Evolutionary conservation across 129 eudicot genomes (phyloP).

Genomic region (Scalesia atractyloides): DNA sequence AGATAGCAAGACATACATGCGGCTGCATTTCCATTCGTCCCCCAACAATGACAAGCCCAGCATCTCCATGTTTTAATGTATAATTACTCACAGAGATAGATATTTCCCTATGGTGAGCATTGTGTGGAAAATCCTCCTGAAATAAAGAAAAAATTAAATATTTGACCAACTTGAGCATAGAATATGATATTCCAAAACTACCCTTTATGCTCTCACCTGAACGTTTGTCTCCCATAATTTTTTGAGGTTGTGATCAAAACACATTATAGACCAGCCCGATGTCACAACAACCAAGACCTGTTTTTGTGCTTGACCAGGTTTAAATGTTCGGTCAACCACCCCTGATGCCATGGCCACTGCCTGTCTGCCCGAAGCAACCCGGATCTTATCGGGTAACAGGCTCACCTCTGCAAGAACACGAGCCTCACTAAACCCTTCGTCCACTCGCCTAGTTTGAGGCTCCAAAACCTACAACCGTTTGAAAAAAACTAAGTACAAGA

Average conservation of each 20-base stretch:
- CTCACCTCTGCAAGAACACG: conserved; percentile 83
- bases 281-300: conserved; percentile 96
- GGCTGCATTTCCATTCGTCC: conserved; percentile 99
- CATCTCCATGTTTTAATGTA: conserved; percentile 91
- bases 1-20: conserved; percentile 58
- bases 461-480: conserved; percentile 62
- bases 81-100: conserved; percentile 81
- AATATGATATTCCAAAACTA: conserved; percentile 8
- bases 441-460: conserved; percentile 89
- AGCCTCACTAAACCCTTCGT: conserved; percentile 89
- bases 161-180: conserved; percentile 10
- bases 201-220: conserved; percentile 54
- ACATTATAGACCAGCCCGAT: conserved; percentile 97
- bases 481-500: conserved; percentile 7
- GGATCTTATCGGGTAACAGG: conserved; percentile 86
- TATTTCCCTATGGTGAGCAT: conserved; percentile 93
- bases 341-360: conserved; percentile 99
- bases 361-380: conserved; percentile 90
- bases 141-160: not conserved
- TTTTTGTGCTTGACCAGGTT: conserved; percentile 72
- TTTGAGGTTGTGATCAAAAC: conserved; percentile 93
- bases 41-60: conserved; percentile 88
- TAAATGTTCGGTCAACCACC: conserved; percentile 65
- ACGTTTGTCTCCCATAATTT: conserved; percentile 92
- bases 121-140: conserved; percentile 94